Base-by-base conservation (phyloP, 1,139 yeast genomes). In the Yamadazyma sp. region DNA sequence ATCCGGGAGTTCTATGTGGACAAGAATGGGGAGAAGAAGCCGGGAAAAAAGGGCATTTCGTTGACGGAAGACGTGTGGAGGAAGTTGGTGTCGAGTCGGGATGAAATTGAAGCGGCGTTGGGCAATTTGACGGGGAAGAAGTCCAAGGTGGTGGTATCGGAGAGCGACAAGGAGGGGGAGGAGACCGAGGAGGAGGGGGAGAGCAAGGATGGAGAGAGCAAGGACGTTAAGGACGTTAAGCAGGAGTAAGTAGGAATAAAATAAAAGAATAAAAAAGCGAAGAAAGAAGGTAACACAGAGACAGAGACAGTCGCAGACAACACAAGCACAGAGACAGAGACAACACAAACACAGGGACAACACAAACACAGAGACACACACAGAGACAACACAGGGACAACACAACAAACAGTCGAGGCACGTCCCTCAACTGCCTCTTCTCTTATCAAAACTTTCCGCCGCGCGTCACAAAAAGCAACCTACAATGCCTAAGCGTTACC, bases 21-120 rank as follows among this genome's bases (percentile, higher is more conserved):
- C 50, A 74, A 77, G 36, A 73, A 70, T 3, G 70, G 78, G 9
- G 82, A 78, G 43, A 67, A 77, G 62, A 70, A 68, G 46, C 97
- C 96, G 0, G 95, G 95, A 0, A 82, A 80, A 54, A 88, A 88
- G 67, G 96, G 96, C 1, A 86, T 88, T 20, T 79, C 95, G 1
- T 62, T 88, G 41, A 82, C 89, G 1, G 80, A 75, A 48, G 94
- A 80, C 15, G 72, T 75, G 25, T 88, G 94, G 86, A 65, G 63
- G 33, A 70, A 65, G 39, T 61, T 88, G 31, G 49, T 81, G 38
- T 76, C 69, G 25, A 65, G 73, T 31, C 61, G 70, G n/a, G 73
- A 68, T n/a, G 70, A 73, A 40, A 80, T 88, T 31, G 69, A 78
- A 35, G 77, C 66, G 13, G 90, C 90, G 0, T 61, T 86, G 49